Percentiles rank a stretch among this genome's conserved stretches.
Evolutionary conservation across 2,329 filamentous ascomycete genomes (phyloP).

Genomic region (Botrytis hyacinthi): DNA sequence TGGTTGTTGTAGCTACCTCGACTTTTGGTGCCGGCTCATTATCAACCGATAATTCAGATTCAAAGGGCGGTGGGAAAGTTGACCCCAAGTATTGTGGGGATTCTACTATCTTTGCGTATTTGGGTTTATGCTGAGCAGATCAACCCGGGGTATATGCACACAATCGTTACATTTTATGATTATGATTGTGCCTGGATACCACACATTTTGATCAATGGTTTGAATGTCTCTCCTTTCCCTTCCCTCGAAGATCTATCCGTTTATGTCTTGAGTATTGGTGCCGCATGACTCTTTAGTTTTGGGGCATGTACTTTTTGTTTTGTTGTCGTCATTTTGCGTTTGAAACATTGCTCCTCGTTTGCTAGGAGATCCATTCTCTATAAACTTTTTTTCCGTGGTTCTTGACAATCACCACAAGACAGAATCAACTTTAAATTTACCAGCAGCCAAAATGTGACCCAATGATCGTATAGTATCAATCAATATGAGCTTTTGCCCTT

Average conservation of each 20-base stretch:
- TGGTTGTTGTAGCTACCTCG: not conserved
- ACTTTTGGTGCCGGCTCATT: not conserved
- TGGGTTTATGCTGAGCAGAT: not conserved
- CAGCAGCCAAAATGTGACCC: not conserved
- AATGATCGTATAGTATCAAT: not conserved
- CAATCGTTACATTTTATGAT: not conserved
- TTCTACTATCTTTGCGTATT: not conserved
- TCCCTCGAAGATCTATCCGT: not conserved
- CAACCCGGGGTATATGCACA: not conserved
- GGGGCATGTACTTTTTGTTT: no score
- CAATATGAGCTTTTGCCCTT: not conserved
- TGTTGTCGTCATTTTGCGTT: not conserved
- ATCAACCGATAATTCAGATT: not conserved
- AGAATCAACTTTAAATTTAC: not conserved
- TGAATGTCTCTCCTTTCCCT: not conserved
- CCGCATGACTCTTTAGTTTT: not conserved
- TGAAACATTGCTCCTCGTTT: not conserved
- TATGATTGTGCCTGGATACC: not conserved
- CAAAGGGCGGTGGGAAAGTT: not conserved
- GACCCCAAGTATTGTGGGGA: not conserved
- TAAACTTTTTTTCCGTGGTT: not conserved
- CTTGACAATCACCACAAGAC: not conserved
- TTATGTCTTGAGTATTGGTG: not conserved
- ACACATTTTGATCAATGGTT: not conserved
- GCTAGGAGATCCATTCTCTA: not conserved